Conservation (phyloP, 495 filamentous ascomycete species). For the Darksidea phi region DNA sequence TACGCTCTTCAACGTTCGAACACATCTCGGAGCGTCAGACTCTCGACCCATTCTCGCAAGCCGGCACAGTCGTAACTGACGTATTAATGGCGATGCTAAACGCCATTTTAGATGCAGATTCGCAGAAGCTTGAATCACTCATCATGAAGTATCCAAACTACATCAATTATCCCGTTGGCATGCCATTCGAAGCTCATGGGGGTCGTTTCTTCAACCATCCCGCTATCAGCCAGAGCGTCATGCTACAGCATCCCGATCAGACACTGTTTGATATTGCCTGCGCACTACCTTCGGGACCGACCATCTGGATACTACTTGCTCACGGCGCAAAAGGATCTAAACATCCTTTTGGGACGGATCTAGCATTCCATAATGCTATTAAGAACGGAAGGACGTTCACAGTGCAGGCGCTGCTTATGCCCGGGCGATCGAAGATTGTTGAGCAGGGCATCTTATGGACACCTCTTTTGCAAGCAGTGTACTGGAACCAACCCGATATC, state of each 20-base stretch:
- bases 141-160: conserved; percentile 14
- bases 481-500: conserved; percentile 25
- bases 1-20: not conserved
- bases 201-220: conserved; percentile 17
- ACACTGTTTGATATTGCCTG: conserved; percentile 29
- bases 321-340: conserved; percentile 19
- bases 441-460: conserved; percentile 13
- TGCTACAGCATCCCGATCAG: conserved; percentile 24
- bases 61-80: not conserved
- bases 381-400: conserved; percentile 24
- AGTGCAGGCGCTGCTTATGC: conserved; percentile 21
- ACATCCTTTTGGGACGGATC: conserved; percentile 28
- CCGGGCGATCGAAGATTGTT: conserved; percentile 14
- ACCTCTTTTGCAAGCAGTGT: conserved; percentile 27
- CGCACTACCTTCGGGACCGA: conserved; percentile 9
- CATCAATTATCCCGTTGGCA: conserved; percentile 28
- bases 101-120: conserved; percentile 17
- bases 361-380: conserved; percentile 31
- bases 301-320: conserved; percentile 20
- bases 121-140: conserved; percentile 16
- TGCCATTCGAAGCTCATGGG: conserved; percentile 17
- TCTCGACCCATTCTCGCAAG: conserved; percentile 16
- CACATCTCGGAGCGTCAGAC: not conserved
- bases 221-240: conserved; percentile 14
- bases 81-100: conserved; percentile 20